These are phyloP conservation scores for Dactylellina drechsleri DNA, from an alignment of 2,329 filamentous ascomycete species.

Conservation along the genomic window DNA sequence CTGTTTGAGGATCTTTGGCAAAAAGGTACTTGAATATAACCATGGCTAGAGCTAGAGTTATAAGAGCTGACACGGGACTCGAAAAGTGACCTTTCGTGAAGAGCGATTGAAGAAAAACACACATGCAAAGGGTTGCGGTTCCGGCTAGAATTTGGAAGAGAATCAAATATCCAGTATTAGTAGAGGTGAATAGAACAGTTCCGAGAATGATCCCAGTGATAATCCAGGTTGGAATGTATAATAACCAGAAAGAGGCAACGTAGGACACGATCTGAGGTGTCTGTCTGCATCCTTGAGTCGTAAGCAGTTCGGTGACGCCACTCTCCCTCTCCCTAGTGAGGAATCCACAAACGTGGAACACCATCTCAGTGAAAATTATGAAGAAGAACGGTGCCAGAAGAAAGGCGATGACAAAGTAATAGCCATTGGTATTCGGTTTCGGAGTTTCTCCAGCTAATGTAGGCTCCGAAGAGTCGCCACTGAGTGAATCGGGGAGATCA, in stretches of 20 bases:
- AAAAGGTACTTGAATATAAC: conserved; percentile 75
- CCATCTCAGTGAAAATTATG: conserved; percentile 80
- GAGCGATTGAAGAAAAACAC: conserved; percentile 81
- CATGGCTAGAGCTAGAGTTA: conserved; percentile 79
- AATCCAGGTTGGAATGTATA: conserved; percentile 86
- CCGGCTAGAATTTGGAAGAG: conserved; percentile 79
- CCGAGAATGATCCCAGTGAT: conserved; percentile 75
- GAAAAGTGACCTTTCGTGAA: conserved; percentile 89
- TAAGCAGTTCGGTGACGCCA: conserved; percentile 87
- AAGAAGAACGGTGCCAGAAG: conserved; percentile 74
- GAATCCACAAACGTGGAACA: conserved; percentile 86
- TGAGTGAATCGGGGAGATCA: conserved; percentile 59
- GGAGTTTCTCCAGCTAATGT: conserved; percentile 25
- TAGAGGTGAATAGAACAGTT: conserved; percentile 66
- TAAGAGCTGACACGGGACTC: conserved; percentile 79
- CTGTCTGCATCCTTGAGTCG: conserved; percentile 87
- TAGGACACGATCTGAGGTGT: conserved; percentile 79
- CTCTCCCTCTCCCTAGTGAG: conserved; percentile 85
- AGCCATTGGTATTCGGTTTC: conserved; percentile 29
- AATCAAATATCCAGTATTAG: conserved; percentile 64
- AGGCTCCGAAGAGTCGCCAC: not conserved
- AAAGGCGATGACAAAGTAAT: conserved; percentile 39
- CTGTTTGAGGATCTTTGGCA: conserved; percentile 59
- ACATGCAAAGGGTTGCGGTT: conserved; percentile 79
- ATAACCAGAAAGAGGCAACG: conserved; percentile 79